Evolutionary conservation across 768 basidiomycete species (phyloP), one percentile per base, ranked within the genome.

Genomic region (Hygrocybe coccinea): DNA sequence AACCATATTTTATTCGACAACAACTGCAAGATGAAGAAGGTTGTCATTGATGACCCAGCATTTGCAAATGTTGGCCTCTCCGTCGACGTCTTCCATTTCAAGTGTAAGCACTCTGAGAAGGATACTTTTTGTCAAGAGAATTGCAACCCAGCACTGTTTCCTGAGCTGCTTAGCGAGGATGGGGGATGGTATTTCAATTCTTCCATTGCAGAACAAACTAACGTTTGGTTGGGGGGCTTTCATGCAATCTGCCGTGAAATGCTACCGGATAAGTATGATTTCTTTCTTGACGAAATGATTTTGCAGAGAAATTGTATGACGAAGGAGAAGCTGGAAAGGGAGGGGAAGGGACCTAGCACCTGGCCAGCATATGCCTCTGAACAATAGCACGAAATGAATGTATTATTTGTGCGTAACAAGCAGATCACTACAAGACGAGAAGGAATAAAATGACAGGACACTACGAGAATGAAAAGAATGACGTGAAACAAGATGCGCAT

Each of bases 181-280:
- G 62, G 62, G 0, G 59, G 59, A 14, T 79, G 75, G 75, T 21
- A 48, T 0, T 77, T 79, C 60, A 79, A 79, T 41, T 74, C 70
- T 0, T 79, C 74, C 0, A 59, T 64, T 1, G 71, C 72, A 0
- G 73, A 79, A 46, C 74, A 76, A 51, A 59, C 66, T 0, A 79
- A 79, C 56, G 67, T 65, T 0, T 79, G 78, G 78, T 51, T 78
- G 21, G 71, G 73, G 0, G 71, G 72, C 55, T 77, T 57, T 56
- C 64, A 65, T 0, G 52, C 67, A 0, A 72, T 74, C n/a, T 57
- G 67, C 0, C 60, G 69, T 0, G 74, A 74, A 52, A 76, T 76
- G 75, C 44, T 41, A 5, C 62, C 47, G 0, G 52, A 58, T 7
- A 21, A 66, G 21, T 74, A 71, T 53, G 61, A 71, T 11, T 76